These are phyloP conservation scores for Arthromyces matolae DNA, from an alignment of 768 basidiomycete genomes.

Conservation along the genomic window DNA sequence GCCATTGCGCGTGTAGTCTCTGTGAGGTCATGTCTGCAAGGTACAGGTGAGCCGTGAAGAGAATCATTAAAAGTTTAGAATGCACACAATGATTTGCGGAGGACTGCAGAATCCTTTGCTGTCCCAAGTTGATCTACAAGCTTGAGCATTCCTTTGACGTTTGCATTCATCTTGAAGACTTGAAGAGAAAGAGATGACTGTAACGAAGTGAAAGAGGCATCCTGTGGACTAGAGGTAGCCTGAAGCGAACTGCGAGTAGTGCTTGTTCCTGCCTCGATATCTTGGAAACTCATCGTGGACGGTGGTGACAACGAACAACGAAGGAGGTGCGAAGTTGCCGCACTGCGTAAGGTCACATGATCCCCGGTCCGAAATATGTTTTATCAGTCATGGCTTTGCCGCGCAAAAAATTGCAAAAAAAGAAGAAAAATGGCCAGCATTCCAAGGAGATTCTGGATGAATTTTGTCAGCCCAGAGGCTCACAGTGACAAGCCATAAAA, in stretches of 20 bases:
- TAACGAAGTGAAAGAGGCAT: slow-evolving; percentile 69
- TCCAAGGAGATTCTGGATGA: slow-evolving; percentile 2
- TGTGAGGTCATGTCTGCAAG: slow-evolving; percentile 81
- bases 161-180: slow-evolving; percentile 98
- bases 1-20: slow-evolving; percentile 94
- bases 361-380: too few species aligned
- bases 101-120: slow-evolving; percentile 66
- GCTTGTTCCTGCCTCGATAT: slow-evolving; percentile 47
- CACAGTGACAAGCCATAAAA: too few species aligned
- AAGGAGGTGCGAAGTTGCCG: too few species aligned
- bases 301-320: neutral
- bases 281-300: slow-evolving; percentile 51
- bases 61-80: neutral
- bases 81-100: slow-evolving; percentile 86
- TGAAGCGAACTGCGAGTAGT: slow-evolving; percentile 33
- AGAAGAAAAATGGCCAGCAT: neutral
- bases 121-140: slow-evolving; percentile 97
- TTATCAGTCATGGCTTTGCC: too few species aligned
- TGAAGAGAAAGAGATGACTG: slow-evolving; percentile 85
- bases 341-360: neutral
- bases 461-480: slow-evolving; percentile 1
- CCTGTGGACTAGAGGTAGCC: slow-evolving; percentile 47
- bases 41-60: slow-evolving; percentile 1
- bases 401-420: too few species aligned
- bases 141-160: slow-evolving; percentile 92